Conservation (phyloP, 2,329 filamentous ascomycete genomes). For the Calonectria naviculata region DNA sequence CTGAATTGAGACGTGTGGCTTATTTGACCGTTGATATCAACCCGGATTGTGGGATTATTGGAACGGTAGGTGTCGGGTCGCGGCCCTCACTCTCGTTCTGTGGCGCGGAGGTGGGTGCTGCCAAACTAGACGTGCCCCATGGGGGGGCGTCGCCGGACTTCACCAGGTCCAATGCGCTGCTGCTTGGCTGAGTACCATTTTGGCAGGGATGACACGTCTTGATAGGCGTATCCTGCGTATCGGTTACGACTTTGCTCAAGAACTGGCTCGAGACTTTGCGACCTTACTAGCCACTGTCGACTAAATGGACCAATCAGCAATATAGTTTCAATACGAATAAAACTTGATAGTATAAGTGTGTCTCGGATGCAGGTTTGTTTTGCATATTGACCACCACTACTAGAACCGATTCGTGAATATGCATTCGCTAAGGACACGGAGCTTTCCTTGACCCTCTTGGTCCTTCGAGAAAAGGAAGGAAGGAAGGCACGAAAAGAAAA, state of each 20-base stretch:
- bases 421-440: background rate
- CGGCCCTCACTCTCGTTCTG: background rate
- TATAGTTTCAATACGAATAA: conserved; percentile 4
- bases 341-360: background rate
- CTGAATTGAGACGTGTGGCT: background rate
- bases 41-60: background rate
- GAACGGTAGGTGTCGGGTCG: background rate
- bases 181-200: background rate
- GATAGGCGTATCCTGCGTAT: background rate
- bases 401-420: background rate
- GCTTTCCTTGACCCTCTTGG: background rate
- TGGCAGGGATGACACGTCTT: background rate
- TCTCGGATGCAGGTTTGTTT: background rate
- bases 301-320: background rate
- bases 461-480: background rate
- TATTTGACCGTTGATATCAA: background rate
- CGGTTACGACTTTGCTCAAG: background rate
- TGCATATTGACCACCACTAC: background rate
- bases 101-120: background rate
- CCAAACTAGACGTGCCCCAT: background rate
- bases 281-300: background rate
- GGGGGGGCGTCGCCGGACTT: background rate
- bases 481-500: no score
- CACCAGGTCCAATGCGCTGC: background rate
- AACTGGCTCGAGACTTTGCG: background rate